Evolutionary conservation across 306 rosid species (phyloP).

Genomic region (Rosa chinensis): DNA sequence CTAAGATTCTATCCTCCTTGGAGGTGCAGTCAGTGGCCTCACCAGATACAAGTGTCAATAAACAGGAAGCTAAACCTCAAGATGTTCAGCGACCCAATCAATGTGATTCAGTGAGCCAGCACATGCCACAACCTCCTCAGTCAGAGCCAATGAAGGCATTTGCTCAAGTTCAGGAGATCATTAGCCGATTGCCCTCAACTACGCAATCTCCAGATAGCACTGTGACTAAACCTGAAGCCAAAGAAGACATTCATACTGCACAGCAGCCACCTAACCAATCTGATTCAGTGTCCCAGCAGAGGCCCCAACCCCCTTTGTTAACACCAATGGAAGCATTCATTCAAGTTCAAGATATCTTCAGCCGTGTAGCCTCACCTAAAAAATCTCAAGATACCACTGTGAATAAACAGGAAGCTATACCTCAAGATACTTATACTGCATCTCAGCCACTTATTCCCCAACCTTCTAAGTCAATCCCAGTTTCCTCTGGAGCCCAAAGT

Average conservation of each 20-base stretch:
- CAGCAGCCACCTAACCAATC: constrained; percentile 19
- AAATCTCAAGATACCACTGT: neutral
- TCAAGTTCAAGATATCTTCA: constrained; percentile 22
- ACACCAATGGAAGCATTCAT: constrained; percentile 17
- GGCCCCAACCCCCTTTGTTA: constrained; percentile 29
- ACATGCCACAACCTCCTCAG: constrained; percentile 32
- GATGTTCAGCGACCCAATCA: neutral
- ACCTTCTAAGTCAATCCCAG: constrained; percentile 28
- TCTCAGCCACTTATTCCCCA: constrained; percentile 23
- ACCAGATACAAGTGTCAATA: constrained; percentile 23
- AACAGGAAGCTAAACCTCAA: constrained; percentile 33
- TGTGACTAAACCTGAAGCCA: constrained; percentile 3
- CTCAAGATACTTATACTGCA: constrained; percentile 26
- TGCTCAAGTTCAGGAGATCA: constrained; percentile 17
- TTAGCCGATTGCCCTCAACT: neutral
- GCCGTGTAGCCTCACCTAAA: neutral
- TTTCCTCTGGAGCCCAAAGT: constrained; percentile 32
- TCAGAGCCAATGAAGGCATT: constrained; percentile 18
- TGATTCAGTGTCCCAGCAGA: constrained; percentile 23
- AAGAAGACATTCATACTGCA: constrained; percentile 23
- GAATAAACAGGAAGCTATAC: constrained; percentile 1
- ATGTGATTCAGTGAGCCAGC: constrained; percentile 21
- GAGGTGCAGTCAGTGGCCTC: constrained; percentile 34
- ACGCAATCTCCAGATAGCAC: neutral
- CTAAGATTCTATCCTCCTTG: constrained; percentile 9